phyloP scores from a whole-genome alignment of 768 basidiomycete species.

The Obba rivulosa region DNA sequence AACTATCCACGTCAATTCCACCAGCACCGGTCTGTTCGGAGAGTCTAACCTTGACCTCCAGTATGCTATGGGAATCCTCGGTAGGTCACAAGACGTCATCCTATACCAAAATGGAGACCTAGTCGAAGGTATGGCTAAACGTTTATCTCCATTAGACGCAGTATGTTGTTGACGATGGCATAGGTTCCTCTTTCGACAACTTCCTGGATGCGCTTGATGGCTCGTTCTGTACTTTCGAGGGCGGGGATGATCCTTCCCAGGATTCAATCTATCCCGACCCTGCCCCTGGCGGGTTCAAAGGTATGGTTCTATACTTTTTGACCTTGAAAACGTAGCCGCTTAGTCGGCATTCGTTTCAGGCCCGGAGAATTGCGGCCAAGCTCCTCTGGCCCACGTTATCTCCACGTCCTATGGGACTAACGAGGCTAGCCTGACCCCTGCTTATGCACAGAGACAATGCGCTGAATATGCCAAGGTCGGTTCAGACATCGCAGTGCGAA shows the following conservation, averaged over 20 bases:
- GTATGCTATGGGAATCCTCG: constrained; percentile 49
- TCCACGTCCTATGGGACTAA: constrained; percentile 34
- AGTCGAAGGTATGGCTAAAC: too few relatives aligned
- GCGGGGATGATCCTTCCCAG: constrained; percentile 33
- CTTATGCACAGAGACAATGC: constrained; percentile 34
- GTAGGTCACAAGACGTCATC: constrained; percentile 12
- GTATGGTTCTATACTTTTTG: constrained; percentile 26
- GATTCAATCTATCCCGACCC: constrained; percentile 40
- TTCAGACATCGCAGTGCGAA: background rate
- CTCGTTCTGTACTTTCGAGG: constrained; percentile 37
- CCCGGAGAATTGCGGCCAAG: constrained; percentile 27
- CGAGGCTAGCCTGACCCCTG: constrained; percentile 26
- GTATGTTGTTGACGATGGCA: background rate
- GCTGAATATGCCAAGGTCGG: constrained; percentile 35
- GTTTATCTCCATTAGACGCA: background rate
- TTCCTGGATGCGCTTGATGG: constrained; percentile 40
- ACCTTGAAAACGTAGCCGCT: background rate
- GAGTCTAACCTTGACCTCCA: constrained; percentile 73
- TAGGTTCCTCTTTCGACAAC: constrained; percentile 38
- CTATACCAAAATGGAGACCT: constrained; percentile 17
- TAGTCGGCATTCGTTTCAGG: background rate
- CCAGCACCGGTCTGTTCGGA: constrained; percentile 43
- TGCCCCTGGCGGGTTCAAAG: constrained; percentile 30
- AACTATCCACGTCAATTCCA: constrained; percentile 37
- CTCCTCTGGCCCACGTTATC: constrained; percentile 29